Base-by-base conservation (phyloP, 1,284 basidiomycete species). In the Phylloporus sp. region DNA sequence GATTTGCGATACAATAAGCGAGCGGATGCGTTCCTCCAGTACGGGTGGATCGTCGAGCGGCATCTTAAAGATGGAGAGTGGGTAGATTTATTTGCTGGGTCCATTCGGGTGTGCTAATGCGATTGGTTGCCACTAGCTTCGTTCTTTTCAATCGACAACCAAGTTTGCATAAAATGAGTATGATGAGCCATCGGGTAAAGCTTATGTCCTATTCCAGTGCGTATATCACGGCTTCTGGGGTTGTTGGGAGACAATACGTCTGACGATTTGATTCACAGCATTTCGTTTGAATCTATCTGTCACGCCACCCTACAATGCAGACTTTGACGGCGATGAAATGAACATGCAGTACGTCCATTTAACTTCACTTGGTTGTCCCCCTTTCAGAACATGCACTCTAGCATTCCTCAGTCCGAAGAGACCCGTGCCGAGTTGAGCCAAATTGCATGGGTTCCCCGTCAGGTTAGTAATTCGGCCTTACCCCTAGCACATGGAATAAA, bases 311-410 rank as follows among this genome's bases (percentile, higher is more conserved):
- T 96, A 96, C 83, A 98, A 98, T 75, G 96, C 96, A 80, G 96
- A 98, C 84, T 99, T 99, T 84, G 98, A 99, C 80, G 98, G 98
- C 77, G 98, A 99, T 80, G 97, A 99, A 82, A 99, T 99, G 98
- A 99, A 99, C 84, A 95, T 99, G 93, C 97, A 98, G 94, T 96
- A 88, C 65, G 93, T 89, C 25, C 45, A 20, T 53, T 63, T 15
- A 23, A 29, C 47, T 32, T 66, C 5, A 41, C 64, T 5, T 56
- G 39, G 20, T 41, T 52, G 17, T 57, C 49, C 60, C 43, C 49
- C 70, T 67, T 39, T 71, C 60, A 58, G 29, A 66, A 2, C 17
- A 60, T 25, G 70, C 68, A 68, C 65, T 63, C 37, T 69, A 96
- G 94, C 80, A 94, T 99, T 47, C 98, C 98, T 14, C 98, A 99